Evolutionary conservation across 768 basidiomycete genomes (phyloP), one percentile per base, ranked within the genome.

Genomic region (Fomitopsis serialis): DNA sequence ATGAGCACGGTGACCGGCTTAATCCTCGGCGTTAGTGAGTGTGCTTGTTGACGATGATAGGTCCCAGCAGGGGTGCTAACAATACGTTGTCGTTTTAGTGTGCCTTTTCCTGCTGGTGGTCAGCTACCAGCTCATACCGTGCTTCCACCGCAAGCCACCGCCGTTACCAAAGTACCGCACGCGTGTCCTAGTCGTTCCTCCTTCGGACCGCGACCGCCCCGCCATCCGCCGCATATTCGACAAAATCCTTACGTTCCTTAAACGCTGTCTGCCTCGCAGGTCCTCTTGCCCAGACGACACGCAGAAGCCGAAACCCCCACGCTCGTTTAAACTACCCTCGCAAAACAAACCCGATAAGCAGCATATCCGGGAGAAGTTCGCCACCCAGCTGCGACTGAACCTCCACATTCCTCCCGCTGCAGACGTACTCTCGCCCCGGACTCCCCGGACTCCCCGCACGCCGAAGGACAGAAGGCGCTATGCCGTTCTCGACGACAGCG

Each of bases 1-100:
- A 54, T 55, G 13, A 58, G 47, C 22, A 61, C 60, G 8, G 57
- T 58, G 13, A 44, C 57, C 15, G 60, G 60, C 3, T 52, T 61
- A 52, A 54, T 61, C n/a, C 45, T 61, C 22, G 60, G 60, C 7
- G 47, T 56, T 15, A 23, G 60, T 61, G 55, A 58, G 60, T 52
- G 19, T 37, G 19, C 34, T 34, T 46, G 5, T 4, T 8, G 27
- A 15, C 15, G 3, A 13, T 8, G 11, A 37, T n/a, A 19, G 10
- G 23, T 13, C 13, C 29, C 7, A 11, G 9, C 7, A 3, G 29
- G 37, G 25, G 35, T 15, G 23, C 17, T 34, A n/a, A 42, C 40
- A 27, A 22, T 7, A 19, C 23, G 17, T n/a, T 13, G 7, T 13
- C 24, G 34, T 24, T 17, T 11, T 43, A 61, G 57, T 61, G 37